phyloP scores from a whole-genome alignment of 345 rosid genomes.

The Ceriops decandra region DNA sequence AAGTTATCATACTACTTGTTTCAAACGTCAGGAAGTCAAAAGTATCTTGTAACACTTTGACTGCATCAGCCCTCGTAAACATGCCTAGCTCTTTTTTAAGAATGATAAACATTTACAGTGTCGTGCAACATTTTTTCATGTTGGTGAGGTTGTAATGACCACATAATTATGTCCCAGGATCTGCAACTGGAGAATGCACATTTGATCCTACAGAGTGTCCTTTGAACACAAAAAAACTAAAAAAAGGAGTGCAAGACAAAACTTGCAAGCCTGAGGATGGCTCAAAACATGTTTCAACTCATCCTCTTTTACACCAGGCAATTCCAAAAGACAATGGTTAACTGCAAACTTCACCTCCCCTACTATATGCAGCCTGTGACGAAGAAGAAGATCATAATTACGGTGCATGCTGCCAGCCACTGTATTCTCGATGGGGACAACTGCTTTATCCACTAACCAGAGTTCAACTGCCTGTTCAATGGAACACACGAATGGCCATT shows the following conservation, averaged over 20 bases:
- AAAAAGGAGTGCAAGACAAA: constrained; percentile 35
- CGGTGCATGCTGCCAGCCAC: constrained; percentile 89
- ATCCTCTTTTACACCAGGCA: constrained; percentile 62
- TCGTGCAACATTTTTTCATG: background rate
- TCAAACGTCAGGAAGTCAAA: background rate
- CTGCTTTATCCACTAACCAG: constrained; percentile 89
- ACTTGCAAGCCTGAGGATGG: constrained; percentile 74
- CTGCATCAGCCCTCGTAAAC: background rate
- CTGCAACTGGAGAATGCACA: background rate
- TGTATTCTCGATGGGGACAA: constrained; percentile 88
- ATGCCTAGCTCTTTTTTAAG: too few species aligned
- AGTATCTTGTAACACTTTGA: background rate
- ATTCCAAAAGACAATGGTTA: constrained; percentile 78
- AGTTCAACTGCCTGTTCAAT: constrained; percentile 83
- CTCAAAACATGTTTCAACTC: constrained; percentile 73
- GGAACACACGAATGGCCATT: constrained; percentile 4
- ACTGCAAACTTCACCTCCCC: constrained; percentile 81
- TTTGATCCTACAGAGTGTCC: background rate
- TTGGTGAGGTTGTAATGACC: background rate
- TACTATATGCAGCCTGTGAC: constrained; percentile 89
- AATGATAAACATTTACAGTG: background rate
- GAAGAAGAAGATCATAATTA: constrained; percentile 87
- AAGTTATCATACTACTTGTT: constrained; percentile 2
- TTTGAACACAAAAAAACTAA: background rate
- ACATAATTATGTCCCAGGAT: background rate